Base-by-base conservation (phyloP, 2,329 filamentous ascomycete genomes). In the Grosmannia huntii region DNA sequence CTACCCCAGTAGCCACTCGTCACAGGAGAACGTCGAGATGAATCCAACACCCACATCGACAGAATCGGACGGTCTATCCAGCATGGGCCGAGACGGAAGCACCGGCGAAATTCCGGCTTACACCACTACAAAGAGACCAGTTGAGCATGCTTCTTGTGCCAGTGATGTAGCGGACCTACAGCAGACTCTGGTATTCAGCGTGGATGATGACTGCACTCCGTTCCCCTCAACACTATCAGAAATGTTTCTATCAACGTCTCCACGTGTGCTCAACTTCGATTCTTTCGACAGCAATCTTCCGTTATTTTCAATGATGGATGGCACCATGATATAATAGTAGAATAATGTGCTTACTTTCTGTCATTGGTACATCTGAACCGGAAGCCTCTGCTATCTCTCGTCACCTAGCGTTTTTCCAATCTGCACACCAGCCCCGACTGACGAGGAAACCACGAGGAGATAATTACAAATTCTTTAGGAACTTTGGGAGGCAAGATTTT, bases 281-380 rank as follows among this genome's bases (percentile, higher is more conserved):
- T 63, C 64, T 6, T 63, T 63, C 57, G 60, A 62, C 21, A 60
- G 62, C 16, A 61, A 53, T 12, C 58, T 64, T 52, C 64, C 61
- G 16, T 59, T 65, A 44, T 67, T 64, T 23, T 65, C 64, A 4
- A 64, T 61, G 12, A 65, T 67, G 48, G 65, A 65, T 54, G 44
- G 33, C 36, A 46, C 51, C 11, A 53, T 53, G 11, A 53, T 53
- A 33, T 53, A 38, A 38, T 6, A 52, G 10, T 9, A 31, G 28
- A 11, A n/a, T n/a, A 33, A 6, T 33, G 21, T 4, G 21, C 19
- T 25, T 12, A 33, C 2, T 33, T 33, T 10, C 31, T 33, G 31
- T 33, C 5, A 33, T 33, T 33, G 5, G 31, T 7, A 10, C 4
- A 48, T 23, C n/a, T 23, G 2, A 25, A 23, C 46, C 36, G 14